Conservation (phyloP, 495 filamentous ascomycete species). For the Tuber magnatum region DNA sequence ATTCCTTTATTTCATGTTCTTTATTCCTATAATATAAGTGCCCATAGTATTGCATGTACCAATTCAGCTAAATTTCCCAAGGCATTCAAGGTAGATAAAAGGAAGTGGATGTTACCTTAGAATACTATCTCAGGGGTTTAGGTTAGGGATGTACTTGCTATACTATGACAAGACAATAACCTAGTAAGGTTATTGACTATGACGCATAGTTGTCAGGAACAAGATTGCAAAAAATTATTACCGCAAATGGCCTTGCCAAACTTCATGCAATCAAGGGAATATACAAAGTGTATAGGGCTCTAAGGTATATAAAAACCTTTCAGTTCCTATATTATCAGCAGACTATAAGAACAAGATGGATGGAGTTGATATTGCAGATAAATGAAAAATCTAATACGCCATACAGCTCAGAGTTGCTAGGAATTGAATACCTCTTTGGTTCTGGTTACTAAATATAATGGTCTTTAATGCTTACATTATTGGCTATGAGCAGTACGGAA, state of each 20-base stretch:
- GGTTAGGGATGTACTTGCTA: no score
- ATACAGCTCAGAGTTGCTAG: constrained; percentile 17
- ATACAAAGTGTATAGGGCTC: background rate
- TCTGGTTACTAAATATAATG: constrained; percentile 34
- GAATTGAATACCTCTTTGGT: constrained; percentile 32
- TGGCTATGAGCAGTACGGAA: background rate
- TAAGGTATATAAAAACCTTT: background rate
- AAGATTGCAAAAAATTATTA: background rate
- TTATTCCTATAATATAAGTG: no score
- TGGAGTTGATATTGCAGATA: constrained; percentile 36
- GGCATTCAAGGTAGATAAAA: no score
- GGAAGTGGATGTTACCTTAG: no score
- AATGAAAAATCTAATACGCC: constrained; percentile 25
- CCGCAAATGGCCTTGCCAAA: background rate
- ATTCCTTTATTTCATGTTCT: no score
- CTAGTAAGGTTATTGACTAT: no score
- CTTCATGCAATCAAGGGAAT: background rate
- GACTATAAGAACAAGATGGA: constrained; percentile 12
- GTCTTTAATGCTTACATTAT: constrained; percentile 14
- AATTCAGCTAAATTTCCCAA: no score
- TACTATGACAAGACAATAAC: no score
- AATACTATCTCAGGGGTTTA: no score
- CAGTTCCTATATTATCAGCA: constrained; percentile 20
- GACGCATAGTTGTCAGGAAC: background rate
- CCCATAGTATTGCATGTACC: no score